phyloP scores from a whole-genome alignment of 805 yeast species.

The Ogataea philodendri region DNA sequence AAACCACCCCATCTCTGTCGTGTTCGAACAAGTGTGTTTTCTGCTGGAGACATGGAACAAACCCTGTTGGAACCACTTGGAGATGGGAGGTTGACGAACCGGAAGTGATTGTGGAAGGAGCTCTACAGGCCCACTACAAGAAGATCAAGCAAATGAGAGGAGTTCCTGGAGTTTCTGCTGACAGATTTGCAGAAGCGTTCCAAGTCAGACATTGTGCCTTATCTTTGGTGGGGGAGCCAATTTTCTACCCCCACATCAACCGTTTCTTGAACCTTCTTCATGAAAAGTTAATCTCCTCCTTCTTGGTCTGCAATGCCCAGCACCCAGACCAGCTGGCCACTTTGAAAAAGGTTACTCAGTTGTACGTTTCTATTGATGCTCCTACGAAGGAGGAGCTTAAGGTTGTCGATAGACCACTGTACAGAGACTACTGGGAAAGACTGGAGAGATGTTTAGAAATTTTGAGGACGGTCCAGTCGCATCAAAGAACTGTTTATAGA shows the following conservation, averaged over 20 bases:
- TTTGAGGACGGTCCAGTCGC: constrained; percentile 64
- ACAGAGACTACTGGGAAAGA: constrained; percentile 91
- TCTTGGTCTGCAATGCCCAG: constrained; percentile 92
- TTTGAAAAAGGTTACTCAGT: constrained; percentile 77
- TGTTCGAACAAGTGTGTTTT: constrained; percentile 95
- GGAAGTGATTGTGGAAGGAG: constrained; percentile 78
- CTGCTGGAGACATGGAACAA: constrained; percentile 97
- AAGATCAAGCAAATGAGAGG: constrained; percentile 94
- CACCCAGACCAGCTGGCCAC: constrained; percentile 81
- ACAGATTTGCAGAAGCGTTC: constrained; percentile 88
- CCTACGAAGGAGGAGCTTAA: constrained; percentile 79
- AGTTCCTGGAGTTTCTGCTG: constrained; percentile 90
- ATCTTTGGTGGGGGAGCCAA: constrained; percentile 92
- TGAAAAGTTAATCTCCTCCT: constrained; percentile 75
- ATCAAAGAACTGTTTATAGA: constrained; percentile 89
- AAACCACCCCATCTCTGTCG: constrained; percentile 88
- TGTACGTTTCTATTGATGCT: constrained; percentile 92
- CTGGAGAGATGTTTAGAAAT: constrained; percentile 78
- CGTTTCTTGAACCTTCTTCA: constrained; percentile 81
- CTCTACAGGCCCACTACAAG: constrained; percentile 82
- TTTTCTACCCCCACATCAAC: constrained; percentile 87
- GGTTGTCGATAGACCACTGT: constrained; percentile 83
- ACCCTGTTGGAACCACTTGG: constrained; percentile 95
- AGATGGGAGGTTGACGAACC: constrained; percentile 95
- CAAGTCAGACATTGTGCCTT: constrained; percentile 87